Evolutionary conservation across 176 grass and related monocot genomes (phyloP), one percentile per base, ranked within the genome.

Genomic region (Carex cristatella): DNA sequence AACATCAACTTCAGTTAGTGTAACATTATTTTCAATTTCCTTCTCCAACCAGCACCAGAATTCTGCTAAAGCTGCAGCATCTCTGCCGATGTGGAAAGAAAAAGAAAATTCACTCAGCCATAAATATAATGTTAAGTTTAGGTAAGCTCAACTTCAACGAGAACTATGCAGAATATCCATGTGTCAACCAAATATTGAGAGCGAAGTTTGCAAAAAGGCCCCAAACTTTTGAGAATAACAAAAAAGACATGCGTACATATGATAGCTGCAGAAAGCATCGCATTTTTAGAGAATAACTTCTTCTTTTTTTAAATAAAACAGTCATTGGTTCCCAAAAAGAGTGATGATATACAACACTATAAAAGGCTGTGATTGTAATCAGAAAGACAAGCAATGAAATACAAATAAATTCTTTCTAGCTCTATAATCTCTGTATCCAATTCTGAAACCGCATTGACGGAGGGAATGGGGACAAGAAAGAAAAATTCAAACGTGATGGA

Each of bases 21-120:
- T 8, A 40, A 87, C 83, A 81, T 81, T 85, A 35, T 92, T 90
- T 80, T 30, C 30, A 48, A 93, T 66, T 92, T 90, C 80, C 85
- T 90, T 85, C 87, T 98, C 95, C 59, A 98, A 77, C 93, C 95
- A 94, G 87, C 89, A 90, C 95, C 95, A 98, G 83, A 98, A 98
- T 88, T 94, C 88, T 85, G 88, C 86, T 91, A 92, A 92, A 88
- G 95, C 93, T 86, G 88, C 91, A 84, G 95, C 95, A 91, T 98
- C 95, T 93, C 95, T 98, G 84, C 86, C 58, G 62, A 60, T 69
- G 87, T 63, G 40, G 60, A 73, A 38, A 76, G 44, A 38, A 87
- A 54, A 3, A 23, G 19, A 55, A 67, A 55, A 48, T 67, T 23
- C 58, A 81, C 7, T 81, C 16, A 46, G 4, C 33, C 14, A 81